Evolutionary conservation across 805 yeast genomes (phyloP), one percentile per base, ranked within the genome.

Genomic region (Cyberlindnera xylosilytica): DNA sequence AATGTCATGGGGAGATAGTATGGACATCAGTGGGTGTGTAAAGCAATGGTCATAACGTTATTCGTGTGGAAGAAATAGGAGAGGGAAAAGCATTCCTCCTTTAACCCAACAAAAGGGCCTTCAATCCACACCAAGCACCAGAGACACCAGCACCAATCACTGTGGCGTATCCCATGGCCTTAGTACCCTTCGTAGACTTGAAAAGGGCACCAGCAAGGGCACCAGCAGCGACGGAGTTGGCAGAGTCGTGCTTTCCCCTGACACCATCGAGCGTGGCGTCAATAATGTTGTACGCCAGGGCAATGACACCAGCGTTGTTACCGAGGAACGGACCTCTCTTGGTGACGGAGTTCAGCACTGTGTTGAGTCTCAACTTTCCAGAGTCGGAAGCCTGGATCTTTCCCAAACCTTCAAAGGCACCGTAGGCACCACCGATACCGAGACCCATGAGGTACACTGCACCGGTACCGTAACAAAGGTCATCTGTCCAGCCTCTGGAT

Each of bases 401-500:
- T 48, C 75, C 74, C 42, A 93, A 58, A 49, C 99, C 98, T 65
- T 91, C 97, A 46, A 79, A 77, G 47, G 90, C 69, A 46, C 99
- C 99, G 57, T 80, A 83, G 12, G 81, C 67, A 46, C 99, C 99
- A 66, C 99, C 99, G 34, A 79, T 47, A 27, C 95, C 95, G 52
- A 93, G 74, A 33, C 96, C 95, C 24, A 85, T 54, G 53, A 93
- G 73, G 62, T 93, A 93, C 39, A 89, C 88, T 6, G 96, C 81
- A 66, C 99, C 99, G 10, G 98, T 85, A 54, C 99, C 99, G 66
- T 93, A 93, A 76, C 97, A 89, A 51, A 93, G 74, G 69, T 93
- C 98, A 64, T 93, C 99, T 13, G 89, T 78, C 95, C 97, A 93
- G 55, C 95, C 96, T 69, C 97, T 82, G n/a, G 95, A 85, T 20